Conservation (phyloP, 352 stramenopile genomes). For the Phytophthora hibernalis region DNA sequence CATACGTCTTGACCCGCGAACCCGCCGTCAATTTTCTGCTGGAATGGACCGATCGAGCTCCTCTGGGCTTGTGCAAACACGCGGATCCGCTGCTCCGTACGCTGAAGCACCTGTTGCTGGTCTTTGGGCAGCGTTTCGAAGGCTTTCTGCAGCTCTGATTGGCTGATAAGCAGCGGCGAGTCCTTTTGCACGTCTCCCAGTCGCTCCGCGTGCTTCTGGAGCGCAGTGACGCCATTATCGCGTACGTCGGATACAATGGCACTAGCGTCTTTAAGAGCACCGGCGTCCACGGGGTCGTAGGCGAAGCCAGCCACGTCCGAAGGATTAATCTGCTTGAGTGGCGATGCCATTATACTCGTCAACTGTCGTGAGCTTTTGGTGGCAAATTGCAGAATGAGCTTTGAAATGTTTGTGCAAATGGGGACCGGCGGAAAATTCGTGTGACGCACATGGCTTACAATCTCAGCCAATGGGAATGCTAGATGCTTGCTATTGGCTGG, state of each 20-base stretch:
- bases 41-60: slow-evolving; percentile 91
- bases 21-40: slow-evolving; percentile 95
- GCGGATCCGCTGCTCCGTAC: slow-evolving; percentile 91
- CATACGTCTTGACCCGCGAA: slow-evolving; percentile 93
- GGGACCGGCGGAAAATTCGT: slow-evolving; percentile 18
- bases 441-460: too few species aligned
- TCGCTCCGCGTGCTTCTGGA: slow-evolving; percentile 65
- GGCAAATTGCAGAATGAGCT: slow-evolving; percentile 9
- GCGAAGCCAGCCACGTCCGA: slow-evolving; percentile 76
- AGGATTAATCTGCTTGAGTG: slow-evolving; percentile 76
- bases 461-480: too few species aligned
- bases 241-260: slow-evolving; percentile 79
- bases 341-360: slow-evolving; percentile 40
- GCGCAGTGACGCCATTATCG: slow-evolving; percentile 45
- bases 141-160: slow-evolving; percentile 79
- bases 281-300: slow-evolving; percentile 79
- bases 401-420: slow-evolving; percentile 9
- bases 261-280: slow-evolving; percentile 66
- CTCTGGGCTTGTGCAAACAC: slow-evolving; percentile 95
- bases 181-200: slow-evolving; percentile 67
- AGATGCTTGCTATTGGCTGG: too few species aligned
- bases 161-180: slow-evolving; percentile 58
- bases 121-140: slow-evolving; percentile 77
- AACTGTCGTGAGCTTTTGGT: too few species aligned
- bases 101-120: slow-evolving; percentile 87